These are phyloP conservation scores for Phlebiopsis gigantea DNA, from an alignment of 768 basidiomycete species.

Conservation along the genomic window DNA sequence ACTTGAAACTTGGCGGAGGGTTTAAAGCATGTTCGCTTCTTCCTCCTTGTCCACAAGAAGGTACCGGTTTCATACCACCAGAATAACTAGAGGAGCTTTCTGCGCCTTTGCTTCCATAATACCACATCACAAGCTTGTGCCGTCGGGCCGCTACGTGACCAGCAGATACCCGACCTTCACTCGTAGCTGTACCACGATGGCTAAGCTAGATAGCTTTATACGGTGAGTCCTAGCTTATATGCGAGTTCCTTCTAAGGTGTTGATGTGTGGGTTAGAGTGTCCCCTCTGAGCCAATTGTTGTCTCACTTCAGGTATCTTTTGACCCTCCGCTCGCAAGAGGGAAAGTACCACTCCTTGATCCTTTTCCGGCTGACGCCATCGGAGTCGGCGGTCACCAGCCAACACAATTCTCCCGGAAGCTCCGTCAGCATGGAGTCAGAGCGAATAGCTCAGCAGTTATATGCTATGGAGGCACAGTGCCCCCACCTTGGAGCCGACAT, in stretches of 20 bases:
- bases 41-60: not conserved
- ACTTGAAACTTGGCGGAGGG: not conserved
- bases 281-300: slow-evolving; percentile 37
- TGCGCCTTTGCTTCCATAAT: not conserved
- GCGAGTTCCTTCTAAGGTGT: too few species aligned
- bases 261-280: slow-evolving; percentile 30
- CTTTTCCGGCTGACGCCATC: slow-evolving; percentile 53
- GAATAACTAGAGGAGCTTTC: not conserved
- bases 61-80: not conserved
- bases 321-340: slow-evolving; percentile 54
- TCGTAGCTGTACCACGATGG: not conserved
- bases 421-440: not conserved
- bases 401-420: not conserved
- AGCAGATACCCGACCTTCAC: not conserved
- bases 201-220: too few species aligned
- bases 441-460: slow-evolving; percentile 39
- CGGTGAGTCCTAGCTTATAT: too few species aligned
- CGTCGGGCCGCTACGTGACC: too few species aligned
- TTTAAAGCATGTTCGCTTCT: not conserved
- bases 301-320: slow-evolving; percentile 57
- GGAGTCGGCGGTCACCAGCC: not conserved
- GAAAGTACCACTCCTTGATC: slow-evolving; percentile 56
- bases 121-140: not conserved
- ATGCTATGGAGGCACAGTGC: slow-evolving; percentile 77
- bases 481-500: slow-evolving; percentile 79